A percentile compares a stretch with the other conserved stretches of the same genome.
Conservation (phyloP, 495 filamentous ascomycete genomes). For the Trichoderma gamsii region DNA sequence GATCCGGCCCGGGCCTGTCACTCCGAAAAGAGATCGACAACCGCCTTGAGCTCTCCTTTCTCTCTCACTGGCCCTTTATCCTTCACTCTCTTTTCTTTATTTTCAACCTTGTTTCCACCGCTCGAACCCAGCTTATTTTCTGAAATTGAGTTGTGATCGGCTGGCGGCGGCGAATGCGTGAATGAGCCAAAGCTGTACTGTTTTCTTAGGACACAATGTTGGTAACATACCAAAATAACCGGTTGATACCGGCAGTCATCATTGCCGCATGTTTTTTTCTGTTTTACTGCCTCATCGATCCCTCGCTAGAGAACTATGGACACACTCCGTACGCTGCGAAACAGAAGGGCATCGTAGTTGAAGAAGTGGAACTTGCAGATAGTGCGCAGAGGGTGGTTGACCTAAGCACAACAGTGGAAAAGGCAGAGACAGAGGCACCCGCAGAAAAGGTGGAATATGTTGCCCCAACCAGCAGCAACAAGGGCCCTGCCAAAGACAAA, state of each 20-base stretch:
- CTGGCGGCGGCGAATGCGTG: neutral
- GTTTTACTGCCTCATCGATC: constrained; percentile 6
- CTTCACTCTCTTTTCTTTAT: neutral
- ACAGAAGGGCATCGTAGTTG: neutral
- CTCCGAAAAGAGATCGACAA: neutral
- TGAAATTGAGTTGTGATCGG: neutral
- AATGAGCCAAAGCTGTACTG: neutral
- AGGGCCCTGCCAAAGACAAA: neutral
- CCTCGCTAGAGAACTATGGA: constrained; percentile 1
- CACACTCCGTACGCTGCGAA: neutral
- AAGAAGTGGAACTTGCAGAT: neutral
- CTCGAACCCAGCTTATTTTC: neutral
- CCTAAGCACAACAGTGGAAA: neutral
- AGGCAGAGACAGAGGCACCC: neutral
- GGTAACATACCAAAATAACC: constrained; percentile 8
- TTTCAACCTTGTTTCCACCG: neutral
- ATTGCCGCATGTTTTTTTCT: neutral
- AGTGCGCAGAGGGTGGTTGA: neutral
- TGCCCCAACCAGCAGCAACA: neutral
- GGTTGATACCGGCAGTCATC: constrained; percentile 6
- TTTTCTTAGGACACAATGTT: neutral
- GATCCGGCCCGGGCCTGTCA: neutral
- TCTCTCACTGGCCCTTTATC: neutral
- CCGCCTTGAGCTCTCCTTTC: neutral
- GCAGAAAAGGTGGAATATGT: constrained; percentile 1